A percentile compares a stretch with the other conserved stretches of the same genome.
phyloP scores from a whole-genome alignment of 441 rosid genomes.

The Corymbia citriodora region DNA sequence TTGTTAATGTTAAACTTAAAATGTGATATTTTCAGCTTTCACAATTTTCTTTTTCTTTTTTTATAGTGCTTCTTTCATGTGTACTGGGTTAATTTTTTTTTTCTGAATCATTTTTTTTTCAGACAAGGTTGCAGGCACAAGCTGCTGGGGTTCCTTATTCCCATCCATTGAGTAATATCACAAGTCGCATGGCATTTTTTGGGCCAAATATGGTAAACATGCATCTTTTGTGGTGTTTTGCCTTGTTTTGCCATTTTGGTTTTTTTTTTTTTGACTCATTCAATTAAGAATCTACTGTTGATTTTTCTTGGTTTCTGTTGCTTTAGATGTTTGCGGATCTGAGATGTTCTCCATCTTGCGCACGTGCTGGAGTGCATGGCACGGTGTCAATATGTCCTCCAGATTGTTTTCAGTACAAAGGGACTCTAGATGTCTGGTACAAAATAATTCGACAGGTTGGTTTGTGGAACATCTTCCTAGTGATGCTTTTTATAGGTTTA shows the following conservation, averaged over 20 bases:
- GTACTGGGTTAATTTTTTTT: background rate
- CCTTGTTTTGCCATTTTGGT: background rate
- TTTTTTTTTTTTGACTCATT: background rate
- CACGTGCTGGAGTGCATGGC: conserved; percentile 98
- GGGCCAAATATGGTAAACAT: conserved; percentile 81
- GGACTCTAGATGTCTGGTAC: conserved; percentile 87
- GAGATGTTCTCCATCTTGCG: conserved; percentile 93
- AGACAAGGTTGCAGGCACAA: conserved; percentile 98
- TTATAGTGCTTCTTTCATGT: background rate
- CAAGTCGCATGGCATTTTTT: conserved; percentile 76
- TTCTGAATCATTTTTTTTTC: background rate
- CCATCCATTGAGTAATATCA: conserved; percentile 77
- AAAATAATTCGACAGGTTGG: conserved; percentile 91
- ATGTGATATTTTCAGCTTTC: background rate
- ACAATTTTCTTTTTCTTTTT: background rate
- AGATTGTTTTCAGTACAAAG: conserved; percentile 95
- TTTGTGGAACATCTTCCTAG: background rate
- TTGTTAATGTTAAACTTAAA: background rate
- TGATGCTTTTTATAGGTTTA: background rate
- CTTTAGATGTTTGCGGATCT: conserved; percentile 87
- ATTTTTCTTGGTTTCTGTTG: conserved; percentile 3
- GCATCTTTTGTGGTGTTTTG: background rate
- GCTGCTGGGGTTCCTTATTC: conserved; percentile 92
- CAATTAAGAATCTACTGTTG: background rate
- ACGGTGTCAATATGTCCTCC: conserved; percentile 97